These are phyloP conservation scores for Claviceps sorghi DNA, from an alignment of 2,329 filamentous ascomycete species.

Conservation along the genomic window DNA sequence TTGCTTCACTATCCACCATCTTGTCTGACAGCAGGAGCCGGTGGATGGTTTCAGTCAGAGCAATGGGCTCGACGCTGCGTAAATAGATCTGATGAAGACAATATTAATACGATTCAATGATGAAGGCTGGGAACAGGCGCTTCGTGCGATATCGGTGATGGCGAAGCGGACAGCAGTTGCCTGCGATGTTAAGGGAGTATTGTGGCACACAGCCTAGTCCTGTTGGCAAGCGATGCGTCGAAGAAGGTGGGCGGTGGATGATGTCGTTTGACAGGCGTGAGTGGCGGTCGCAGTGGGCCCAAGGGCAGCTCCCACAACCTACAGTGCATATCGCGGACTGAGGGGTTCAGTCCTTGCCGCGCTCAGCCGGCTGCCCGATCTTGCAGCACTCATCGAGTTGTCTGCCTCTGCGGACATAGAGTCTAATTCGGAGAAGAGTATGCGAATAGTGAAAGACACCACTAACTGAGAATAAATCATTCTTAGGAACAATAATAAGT, in stretches of 20 bases:
- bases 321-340: no score
- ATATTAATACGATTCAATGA: not conserved
- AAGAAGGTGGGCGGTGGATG: constrained; percentile 11
- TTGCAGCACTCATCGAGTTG: no score
- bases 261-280: constrained; percentile 13
- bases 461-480: no score
- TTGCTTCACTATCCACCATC: constrained; percentile 94
- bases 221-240: constrained; percentile 9
- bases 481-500: no score
- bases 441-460: no score
- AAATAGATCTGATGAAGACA: not conserved
- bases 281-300: constrained; percentile 9
- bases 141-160: constrained; percentile 3
- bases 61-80: not conserved
- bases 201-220: constrained; percentile 7
- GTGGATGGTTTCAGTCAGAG: constrained; percentile 7
- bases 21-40: constrained; percentile 30
- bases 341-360: not conserved
- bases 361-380: no score
- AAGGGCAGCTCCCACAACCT: constrained; percentile 9
- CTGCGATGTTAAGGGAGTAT: constrained; percentile 4
- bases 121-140: not conserved
- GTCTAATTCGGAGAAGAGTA: no score
- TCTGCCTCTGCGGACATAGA: no score
- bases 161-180: constrained; percentile 1